A percentile compares a stretch with the other conserved stretches of the same genome.
Conservation (phyloP, 352 stramenopile species). For the Thraustochytrium sp. region DNA sequence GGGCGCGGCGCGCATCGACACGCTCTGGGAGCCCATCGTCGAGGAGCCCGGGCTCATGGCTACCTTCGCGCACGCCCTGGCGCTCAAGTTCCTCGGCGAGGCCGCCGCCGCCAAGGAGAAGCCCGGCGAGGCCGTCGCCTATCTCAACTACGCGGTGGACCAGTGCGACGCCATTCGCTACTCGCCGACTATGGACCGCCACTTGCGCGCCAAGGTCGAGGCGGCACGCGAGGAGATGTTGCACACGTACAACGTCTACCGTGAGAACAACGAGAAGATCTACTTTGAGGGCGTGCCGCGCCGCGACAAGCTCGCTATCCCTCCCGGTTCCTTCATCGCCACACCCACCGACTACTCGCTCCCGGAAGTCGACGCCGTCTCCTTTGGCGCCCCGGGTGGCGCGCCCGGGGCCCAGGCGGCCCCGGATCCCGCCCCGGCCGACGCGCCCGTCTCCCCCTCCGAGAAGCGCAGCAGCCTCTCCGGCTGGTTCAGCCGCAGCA, state of each 20-base stretch:
- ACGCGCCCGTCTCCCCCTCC: not conserved
- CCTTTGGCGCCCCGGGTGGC: not conserved
- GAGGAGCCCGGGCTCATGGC: slow-evolving; percentile 18
- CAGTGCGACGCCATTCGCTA: not conserved
- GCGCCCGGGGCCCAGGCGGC: not conserved
- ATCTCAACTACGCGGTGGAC: not conserved
- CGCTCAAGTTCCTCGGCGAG: slow-evolving; percentile 12
- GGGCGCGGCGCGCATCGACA: not conserved
- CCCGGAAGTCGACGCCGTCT: not conserved
- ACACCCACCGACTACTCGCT: not conserved
- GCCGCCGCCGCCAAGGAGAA: not conserved
- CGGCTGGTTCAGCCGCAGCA: slow-evolving; percentile 26
- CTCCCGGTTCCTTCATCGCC: not conserved
- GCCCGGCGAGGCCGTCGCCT: slow-evolving; percentile 23
- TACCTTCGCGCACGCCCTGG: not conserved
- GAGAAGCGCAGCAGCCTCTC: not conserved
- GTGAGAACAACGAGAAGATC: slow-evolving; percentile 32
- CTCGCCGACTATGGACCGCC: slow-evolving; percentile 6
- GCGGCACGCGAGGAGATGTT: not conserved
- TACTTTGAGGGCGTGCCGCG: slow-evolving; percentile 36
- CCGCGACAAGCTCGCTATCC: not conserved
- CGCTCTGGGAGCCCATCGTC: slow-evolving; percentile 11
- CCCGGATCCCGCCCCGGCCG: not conserved
- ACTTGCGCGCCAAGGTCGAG: not conserved
- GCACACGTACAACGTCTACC: not conserved